Evolutionary conservation across 208 protist genomes (phyloP).

Genomic region (Herpetomonas tarakana): DNA sequence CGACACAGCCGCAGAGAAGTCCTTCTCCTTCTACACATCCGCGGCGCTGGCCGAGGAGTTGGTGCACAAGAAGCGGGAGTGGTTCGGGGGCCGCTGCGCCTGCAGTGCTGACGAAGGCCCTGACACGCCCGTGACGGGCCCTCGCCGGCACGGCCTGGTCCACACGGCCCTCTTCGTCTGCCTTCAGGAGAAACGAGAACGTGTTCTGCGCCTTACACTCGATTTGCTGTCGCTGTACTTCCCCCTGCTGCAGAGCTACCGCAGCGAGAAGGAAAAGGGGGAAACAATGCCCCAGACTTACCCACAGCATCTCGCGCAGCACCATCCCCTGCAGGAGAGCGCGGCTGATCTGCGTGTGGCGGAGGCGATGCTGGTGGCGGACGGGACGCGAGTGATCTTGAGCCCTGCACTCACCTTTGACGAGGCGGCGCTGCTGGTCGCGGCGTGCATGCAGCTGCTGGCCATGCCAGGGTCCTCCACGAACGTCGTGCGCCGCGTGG

Average conservation of each 20-base stretch:
- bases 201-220: slow-evolving; percentile 34
- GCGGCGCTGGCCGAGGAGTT: slow-evolving; percentile 3
- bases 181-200: slow-evolving; percentile 41
- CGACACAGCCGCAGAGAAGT: too few relatives aligned
- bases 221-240: slow-evolving; percentile 37
- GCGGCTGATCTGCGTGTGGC: neutral
- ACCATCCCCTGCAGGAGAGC: slow-evolving; percentile 1
- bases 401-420: slow-evolving; percentile 21
- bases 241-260: slow-evolving; percentile 18
- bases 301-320: too few relatives aligned
- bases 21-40: too few relatives aligned
- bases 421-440: slow-evolving; percentile 37
- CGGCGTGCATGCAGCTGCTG: slow-evolving; percentile 43
- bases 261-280: neutral
- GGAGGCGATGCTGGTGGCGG: neutral
- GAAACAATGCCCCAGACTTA: neutral
- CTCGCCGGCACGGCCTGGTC: slow-evolving; percentile 2
- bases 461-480: slow-evolving; percentile 28
- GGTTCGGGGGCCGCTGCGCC: slow-evolving; percentile 24
- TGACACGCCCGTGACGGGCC: neutral
- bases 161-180: slow-evolving; percentile 32
- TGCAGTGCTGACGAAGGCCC: too few relatives aligned
- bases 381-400: neutral
- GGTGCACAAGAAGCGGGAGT: slow-evolving; percentile 11
- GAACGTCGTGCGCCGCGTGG: slow-evolving; percentile 32